Evolutionary conservation across 805 yeast species (phyloP).

Genomic region (Candida corydali): DNA sequence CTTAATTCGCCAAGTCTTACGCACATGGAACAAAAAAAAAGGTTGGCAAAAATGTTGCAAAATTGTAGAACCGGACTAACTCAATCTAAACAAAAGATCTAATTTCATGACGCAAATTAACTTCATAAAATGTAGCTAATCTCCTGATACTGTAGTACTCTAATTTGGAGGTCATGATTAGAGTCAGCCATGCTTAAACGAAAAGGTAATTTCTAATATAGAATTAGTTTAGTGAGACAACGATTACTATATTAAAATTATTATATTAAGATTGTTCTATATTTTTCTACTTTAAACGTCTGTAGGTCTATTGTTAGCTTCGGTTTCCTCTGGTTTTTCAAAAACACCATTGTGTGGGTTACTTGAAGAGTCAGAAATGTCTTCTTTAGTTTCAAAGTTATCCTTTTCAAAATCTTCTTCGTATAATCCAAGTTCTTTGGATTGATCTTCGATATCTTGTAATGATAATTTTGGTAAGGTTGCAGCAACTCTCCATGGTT

Average conservation of each 20-base stretch:
- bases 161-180: too few species aligned
- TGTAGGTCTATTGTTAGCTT: background rate
- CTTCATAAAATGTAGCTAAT: too few species aligned
- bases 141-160: too few species aligned
- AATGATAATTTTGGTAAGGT: constrained; percentile 55
- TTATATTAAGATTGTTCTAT: background rate
- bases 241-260: background rate
- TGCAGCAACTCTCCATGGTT: constrained; percentile 61
- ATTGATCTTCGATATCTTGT: constrained; percentile 58
- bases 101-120: too few species aligned
- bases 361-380: constrained; percentile 9
- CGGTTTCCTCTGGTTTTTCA: constrained; percentile 3
- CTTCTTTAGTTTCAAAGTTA: constrained; percentile 28
- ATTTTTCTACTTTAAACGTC: background rate
- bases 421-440: constrained; percentile 52
- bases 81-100: too few species aligned
- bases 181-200: too few species aligned
- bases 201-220: too few species aligned
- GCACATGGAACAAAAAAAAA: too few species aligned
- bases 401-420: constrained; percentile 41
- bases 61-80: too few species aligned
- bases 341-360: constrained; percentile 1
- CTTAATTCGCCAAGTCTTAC: too few species aligned
- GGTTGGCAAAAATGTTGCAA: too few species aligned
- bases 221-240: too few species aligned